Conservation (phyloP, 306 rosid genomes). For the Casuarina cunninghamiana region DNA sequence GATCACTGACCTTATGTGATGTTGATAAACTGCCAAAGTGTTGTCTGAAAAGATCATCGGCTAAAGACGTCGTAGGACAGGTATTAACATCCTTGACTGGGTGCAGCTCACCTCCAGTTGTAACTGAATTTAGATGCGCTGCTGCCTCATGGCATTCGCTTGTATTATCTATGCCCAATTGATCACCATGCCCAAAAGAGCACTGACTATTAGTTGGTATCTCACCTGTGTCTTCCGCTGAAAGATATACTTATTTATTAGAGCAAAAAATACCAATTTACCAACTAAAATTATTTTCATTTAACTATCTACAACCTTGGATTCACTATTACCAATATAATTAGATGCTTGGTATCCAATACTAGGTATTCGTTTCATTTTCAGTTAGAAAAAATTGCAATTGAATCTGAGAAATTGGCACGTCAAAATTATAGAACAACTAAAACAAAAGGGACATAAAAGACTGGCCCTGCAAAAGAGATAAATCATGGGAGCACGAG, state of each 20-base stretch:
- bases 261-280: conserved; percentile 1
- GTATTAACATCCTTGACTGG: conserved; percentile 25
- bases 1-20: conserved; percentile 53
- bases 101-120: conserved; percentile 33
- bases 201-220: conserved; percentile 29
- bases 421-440: background rate
- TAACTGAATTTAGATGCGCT: conserved; percentile 31
- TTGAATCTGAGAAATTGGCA: background rate
- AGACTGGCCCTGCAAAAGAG: background rate
- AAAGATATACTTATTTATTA: conserved; percentile 30
- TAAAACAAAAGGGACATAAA: background rate
- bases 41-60: conserved; percentile 53
- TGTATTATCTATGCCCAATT: background rate
- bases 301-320: background rate
- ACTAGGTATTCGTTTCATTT: background rate
- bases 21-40: conserved; percentile 68
- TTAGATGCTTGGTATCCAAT: background rate
- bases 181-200: conserved; percentile 28
- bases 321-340: background rate
- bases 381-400: background rate
- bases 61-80: conserved; percentile 34
- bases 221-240: conserved; percentile 35
- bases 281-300: background rate
- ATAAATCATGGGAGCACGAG: conserved; percentile 11
- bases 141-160: conserved; percentile 29